Evolutionary conservation across 2,329 filamentous ascomycete species (phyloP).

Genomic region (Xylariaceae sp.): DNA sequence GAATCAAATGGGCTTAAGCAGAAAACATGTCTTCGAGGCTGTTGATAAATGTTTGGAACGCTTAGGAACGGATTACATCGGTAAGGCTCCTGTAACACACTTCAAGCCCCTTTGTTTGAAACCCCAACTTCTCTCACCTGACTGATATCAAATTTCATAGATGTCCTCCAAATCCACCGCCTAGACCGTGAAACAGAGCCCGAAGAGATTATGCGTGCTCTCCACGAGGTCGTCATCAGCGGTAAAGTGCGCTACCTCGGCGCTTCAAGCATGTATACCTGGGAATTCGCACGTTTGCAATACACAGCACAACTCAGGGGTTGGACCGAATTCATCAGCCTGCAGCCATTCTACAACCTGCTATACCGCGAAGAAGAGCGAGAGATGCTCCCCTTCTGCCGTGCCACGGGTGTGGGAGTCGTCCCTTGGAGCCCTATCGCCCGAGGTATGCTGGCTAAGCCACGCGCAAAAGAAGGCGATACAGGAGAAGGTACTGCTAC

Average conservation of each 20-base stretch:
- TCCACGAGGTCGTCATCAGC: neutral
- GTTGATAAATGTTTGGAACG: too few species aligned
- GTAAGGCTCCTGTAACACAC: too few species aligned
- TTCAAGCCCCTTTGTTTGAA: too few species aligned
- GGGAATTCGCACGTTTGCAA: neutral
- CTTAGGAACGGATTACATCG: too few species aligned
- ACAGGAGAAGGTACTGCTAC: too few species aligned
- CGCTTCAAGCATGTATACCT: neutral
- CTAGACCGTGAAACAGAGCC: too few species aligned
- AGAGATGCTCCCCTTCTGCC: neutral
- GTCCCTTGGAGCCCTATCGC: conserved; percentile 17
- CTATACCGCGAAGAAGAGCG: neutral
- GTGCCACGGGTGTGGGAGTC: neutral
- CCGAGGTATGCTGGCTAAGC: conserved; percentile 29
- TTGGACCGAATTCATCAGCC: neutral
- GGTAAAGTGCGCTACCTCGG: neutral
- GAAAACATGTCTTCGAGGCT: too few species aligned
- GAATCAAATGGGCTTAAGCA: too few species aligned
- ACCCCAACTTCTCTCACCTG: too few species aligned
- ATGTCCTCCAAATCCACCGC: neutral
- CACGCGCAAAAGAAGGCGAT: conserved; percentile 19
- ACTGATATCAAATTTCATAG: neutral
- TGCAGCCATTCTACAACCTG: neutral
- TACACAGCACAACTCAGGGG: neutral
- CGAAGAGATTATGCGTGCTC: too few species aligned